Base-by-base conservation (phyloP, 768 basidiomycete genomes). In the Agaricus subrufescens region DNA sequence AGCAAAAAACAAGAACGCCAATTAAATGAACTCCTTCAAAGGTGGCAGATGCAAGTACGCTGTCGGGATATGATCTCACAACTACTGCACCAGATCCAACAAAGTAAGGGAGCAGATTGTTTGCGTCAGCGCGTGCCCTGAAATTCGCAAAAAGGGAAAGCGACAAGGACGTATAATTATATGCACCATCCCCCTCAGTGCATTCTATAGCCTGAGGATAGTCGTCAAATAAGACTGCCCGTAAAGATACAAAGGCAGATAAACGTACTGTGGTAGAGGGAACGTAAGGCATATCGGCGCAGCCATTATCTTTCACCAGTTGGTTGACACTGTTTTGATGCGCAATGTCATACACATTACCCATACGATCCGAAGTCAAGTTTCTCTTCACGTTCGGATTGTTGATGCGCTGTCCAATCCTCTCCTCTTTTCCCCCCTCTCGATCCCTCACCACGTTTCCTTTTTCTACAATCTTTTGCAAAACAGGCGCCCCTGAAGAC, bases 101-200 rank as follows among this genome's bases (percentile, higher is more conserved):
- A 19, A 79, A 69, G 61, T 76, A 77, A 1, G 75, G 73, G 1
- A 78, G 68, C 14, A 76, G 62, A 54, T 74, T 73, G 44, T 64
- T 66, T 0, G 76, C 73, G 51, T 75, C 76, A 2, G 73, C 68
- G 19, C 69, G 47, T 7, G 67, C 74, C 0, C 72, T 71, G 19
- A 69, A 65, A 46, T 67, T 62, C 2, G 67, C 71, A 48, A 75
- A 75, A 19, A 56, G 59, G 0, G 59, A 54, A 25, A 67, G 55
- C 3, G 71, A 73, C 6, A 79, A 63, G 34, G 70, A 65, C 0
- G 72, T 75, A 56, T 77, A 79, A 10, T 72, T 72, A 26, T 56
- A 44, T 4, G 74, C 67, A 1, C 74, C 75, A 29, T 66, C 43
- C 9, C 73, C 72, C 26, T 63, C 64, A 12, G 75, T 72, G 51